Evolutionary conservation across 2,329 filamentous ascomycete species (phyloP).

Genomic region (Penicillium janthinellum): DNA sequence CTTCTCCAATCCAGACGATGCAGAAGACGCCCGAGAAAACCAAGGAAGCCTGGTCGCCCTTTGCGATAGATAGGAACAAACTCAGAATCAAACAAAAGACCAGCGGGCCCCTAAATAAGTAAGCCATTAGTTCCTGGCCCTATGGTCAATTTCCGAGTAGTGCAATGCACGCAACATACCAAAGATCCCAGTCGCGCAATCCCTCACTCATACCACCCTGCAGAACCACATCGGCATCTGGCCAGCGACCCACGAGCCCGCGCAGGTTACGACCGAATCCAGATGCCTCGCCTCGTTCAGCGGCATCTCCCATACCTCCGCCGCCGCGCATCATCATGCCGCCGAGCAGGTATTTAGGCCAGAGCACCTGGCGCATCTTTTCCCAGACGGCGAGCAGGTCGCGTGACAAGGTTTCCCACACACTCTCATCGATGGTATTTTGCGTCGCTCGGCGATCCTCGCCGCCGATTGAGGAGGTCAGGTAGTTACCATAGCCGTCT

Average conservation of each 20-base stretch:
- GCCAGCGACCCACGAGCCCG: conserved; percentile 64
- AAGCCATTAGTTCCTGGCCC: conserved; percentile 1
- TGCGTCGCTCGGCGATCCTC: conserved; percentile 87
- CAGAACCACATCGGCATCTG: conserved; percentile 66
- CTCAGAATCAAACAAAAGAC: conserved; percentile 91
- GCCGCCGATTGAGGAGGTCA: conserved; percentile 86
- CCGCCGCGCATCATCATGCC: conserved; percentile 62
- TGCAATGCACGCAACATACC: conserved; percentile 50
- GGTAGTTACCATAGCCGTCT: conserved; percentile 75
- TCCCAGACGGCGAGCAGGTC: conserved; percentile 93
- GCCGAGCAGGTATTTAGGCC: conserved; percentile 87
- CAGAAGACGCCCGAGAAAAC: conserved; percentile 97
- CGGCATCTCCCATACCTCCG: conserved; percentile 56
- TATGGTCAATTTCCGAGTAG: not conserved
- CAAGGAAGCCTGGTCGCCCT: conserved; percentile 76
- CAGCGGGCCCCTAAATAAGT: conserved; percentile 70
- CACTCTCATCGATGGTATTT: conserved; percentile 95
- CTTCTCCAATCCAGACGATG: conserved; percentile 95
- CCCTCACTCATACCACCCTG: conserved; percentile 81
- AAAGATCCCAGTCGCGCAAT: conserved; percentile 94
- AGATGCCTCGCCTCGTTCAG: conserved; percentile 58
- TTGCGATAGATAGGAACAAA: conserved; percentile 81
- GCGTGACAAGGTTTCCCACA: conserved; percentile 94
- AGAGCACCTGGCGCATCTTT: conserved; percentile 97
- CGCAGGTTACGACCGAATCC: conserved; percentile 53